phyloP scores from a whole-genome alignment of 495 filamentous ascomycete species.

The Hapsidospora chrysogenum region DNA sequence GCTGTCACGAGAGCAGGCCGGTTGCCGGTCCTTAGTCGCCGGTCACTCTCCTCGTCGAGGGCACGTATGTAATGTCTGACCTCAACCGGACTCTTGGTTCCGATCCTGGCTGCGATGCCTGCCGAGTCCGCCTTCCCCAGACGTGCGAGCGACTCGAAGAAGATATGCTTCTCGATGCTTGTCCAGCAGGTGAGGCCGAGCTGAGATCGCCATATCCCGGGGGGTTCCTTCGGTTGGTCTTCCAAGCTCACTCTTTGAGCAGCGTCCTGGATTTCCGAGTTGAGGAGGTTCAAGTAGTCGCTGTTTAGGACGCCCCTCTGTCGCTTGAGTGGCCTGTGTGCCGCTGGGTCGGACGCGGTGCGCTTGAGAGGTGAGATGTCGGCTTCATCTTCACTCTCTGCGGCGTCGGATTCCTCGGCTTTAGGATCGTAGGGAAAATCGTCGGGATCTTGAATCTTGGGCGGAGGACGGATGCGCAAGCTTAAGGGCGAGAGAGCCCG shows the following conservation, averaged over 20 bases:
- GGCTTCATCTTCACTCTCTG: neutral
- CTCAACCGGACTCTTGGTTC: slow-evolving; percentile 59
- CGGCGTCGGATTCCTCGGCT: neutral
- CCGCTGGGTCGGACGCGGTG: neutral
- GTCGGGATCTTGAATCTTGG: no score
- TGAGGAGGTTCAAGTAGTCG: slow-evolving; percentile 43
- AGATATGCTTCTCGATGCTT: slow-evolving; percentile 43
- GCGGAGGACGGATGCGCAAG: no score
- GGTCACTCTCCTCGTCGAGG: slow-evolving; percentile 28
- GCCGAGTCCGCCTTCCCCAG: slow-evolving; percentile 42
- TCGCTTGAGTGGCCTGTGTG: slow-evolving; percentile 14
- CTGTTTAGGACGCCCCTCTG: slow-evolving; percentile 23
- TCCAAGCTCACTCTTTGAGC: slow-evolving; percentile 10
- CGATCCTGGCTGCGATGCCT: slow-evolving; percentile 45
- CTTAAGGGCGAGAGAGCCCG: no score
- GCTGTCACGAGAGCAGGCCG: slow-evolving; percentile 7
- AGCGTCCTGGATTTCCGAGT: slow-evolving; percentile 31
- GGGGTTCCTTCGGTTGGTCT: slow-evolving; percentile 4
- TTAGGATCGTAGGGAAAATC: no score
- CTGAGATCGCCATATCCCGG: slow-evolving; percentile 25
- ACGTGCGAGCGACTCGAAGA: slow-evolving; percentile 47
- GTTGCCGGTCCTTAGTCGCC: neutral
- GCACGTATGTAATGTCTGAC: slow-evolving; percentile 48
- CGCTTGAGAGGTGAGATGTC: neutral
- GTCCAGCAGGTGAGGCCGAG: slow-evolving; percentile 58